These are phyloP conservation scores for Teratosphaeria gauchensis DNA, from an alignment of 2,329 filamentous ascomycete species.

Conservation along the genomic window DNA sequence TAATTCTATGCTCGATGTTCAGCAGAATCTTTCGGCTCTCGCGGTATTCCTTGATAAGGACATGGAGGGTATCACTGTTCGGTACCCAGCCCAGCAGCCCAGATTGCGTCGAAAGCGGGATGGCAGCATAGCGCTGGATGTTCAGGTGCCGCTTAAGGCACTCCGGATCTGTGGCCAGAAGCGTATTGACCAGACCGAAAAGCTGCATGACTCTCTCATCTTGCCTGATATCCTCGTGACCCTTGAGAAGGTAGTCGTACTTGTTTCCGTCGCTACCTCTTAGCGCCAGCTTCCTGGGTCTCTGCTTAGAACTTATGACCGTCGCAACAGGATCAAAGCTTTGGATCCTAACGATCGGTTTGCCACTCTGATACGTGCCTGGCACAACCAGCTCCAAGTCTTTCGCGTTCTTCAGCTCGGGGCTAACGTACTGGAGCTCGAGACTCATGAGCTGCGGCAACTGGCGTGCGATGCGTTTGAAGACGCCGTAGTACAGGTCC, in stretches of 20 bases:
- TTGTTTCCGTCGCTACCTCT: constrained; percentile 79
- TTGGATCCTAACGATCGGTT: constrained; percentile 71
- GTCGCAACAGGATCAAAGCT: constrained; percentile 83
- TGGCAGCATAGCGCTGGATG: constrained; percentile 93
- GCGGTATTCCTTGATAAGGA: constrained; percentile 92
- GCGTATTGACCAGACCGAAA: constrained; percentile 93
- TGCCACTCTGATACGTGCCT: constrained; percentile 77
- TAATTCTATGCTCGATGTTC: constrained; percentile 98
- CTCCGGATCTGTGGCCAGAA: constrained; percentile 87
- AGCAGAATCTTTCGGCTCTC: constrained; percentile 94
- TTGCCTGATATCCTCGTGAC: constrained; percentile 98
- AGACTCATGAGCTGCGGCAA: constrained; percentile 84
- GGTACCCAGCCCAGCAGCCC: constrained; percentile 93
- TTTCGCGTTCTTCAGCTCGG: constrained; percentile 74
- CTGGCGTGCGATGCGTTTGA: constrained; percentile 89
- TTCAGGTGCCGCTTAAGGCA: constrained; percentile 95
- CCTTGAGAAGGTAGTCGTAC: constrained; percentile 88
- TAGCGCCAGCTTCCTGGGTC: constrained; percentile 79
- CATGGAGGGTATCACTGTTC: constrained; percentile 94
- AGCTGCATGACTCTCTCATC: constrained; percentile 99
- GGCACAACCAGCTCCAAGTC: constrained; percentile 92
- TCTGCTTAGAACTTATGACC: constrained; percentile 95
- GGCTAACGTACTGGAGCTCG: constrained; percentile 93
- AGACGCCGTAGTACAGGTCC: constrained; percentile 98
- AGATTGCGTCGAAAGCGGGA: constrained; percentile 91